Evolutionary conservation across 2,329 filamentous ascomycete species (phyloP), one percentile per base, ranked within the genome.

Genomic region (Fusarium kyushuense): DNA sequence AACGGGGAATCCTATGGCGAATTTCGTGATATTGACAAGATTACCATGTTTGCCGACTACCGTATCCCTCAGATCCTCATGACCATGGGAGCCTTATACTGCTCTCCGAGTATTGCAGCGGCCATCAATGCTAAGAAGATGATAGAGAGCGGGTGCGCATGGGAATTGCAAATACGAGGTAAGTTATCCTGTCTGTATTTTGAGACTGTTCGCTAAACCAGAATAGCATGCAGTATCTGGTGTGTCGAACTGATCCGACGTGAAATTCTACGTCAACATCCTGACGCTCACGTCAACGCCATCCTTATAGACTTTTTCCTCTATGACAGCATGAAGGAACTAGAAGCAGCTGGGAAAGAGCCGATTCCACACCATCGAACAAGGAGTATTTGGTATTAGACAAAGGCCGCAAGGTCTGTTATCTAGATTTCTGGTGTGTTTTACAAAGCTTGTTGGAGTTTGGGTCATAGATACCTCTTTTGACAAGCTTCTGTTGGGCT

Each of bases 1-100:
- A 88, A 95, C 54, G 94, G 93, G 45, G 84, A 90, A 70, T 84
- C 87, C 27, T 94, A 90, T 74, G 96, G 96, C 32, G 83, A 86
- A 29, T 99, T 99, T 78, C 77, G 88, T 58, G 96, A 99, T 76
- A 97, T 99, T 72, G 91, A 96, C 80, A 93, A 94, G 77, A 91
- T 99, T 74, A 99, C 96, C 63, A 98, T 98, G 90, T 99, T 99
- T 82, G 94, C 96, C 75, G 96, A 99, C 81, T 99, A 99, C 77
- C 91, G 96, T 42, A 91, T 99, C 54, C 96, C 96, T 16, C 96
- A 99, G 80, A 96, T 97, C 72, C 86, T 99, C 33, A 89, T 94
- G 73, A 89, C 89, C 12, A 84, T 98, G 43, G 92, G 92, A 19
- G 95, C 94, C 59, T 81, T 99, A 49, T 89, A 87, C 73, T 97